These are phyloP conservation scores for Tulasnella calospora DNA, from an alignment of 768 basidiomycete species.

Conservation along the genomic window DNA sequence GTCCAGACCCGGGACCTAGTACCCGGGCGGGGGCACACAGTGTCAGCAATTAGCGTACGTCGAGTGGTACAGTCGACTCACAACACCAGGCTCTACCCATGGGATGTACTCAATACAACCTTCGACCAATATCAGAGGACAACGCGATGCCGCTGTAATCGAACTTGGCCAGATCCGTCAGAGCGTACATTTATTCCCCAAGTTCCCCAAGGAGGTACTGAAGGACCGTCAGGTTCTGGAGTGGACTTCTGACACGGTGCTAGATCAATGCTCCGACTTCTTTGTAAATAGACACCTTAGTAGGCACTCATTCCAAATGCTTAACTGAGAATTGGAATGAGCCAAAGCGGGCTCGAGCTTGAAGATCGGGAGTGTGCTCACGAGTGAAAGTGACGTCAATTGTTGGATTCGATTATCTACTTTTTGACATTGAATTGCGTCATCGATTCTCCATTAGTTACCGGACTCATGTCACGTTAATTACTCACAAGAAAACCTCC, in stretches of 20 bases:
- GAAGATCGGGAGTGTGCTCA: no score
- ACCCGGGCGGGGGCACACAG: no score
- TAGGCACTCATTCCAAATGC: not conserved
- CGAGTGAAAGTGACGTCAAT: no score
- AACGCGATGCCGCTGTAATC: not conserved
- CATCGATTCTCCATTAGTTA: no score
- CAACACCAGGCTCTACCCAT: not conserved
- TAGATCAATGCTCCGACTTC: not conserved
- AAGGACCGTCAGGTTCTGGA: not conserved
- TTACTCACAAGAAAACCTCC: no score
- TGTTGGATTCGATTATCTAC: no score
- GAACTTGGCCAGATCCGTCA: not conserved
- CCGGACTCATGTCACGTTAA: no score
- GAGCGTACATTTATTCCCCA: not conserved
- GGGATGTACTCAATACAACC: not conserved
- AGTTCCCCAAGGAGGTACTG: not conserved
- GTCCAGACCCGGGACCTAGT: no score
- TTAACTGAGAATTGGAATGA: not conserved
- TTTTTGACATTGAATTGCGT: no score
- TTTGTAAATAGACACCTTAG: not conserved
- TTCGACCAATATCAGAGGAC: not conserved
- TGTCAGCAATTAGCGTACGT: slow-evolving; percentile 15
- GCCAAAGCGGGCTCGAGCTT: no score
- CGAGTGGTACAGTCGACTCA: not conserved
- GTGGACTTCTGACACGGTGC: not conserved